A percentile compares a stretch with the other conserved stretches of the same genome.
phyloP scores from a whole-genome alignment of 768 basidiomycete species.

The Boletus vinaceobasis region DNA sequence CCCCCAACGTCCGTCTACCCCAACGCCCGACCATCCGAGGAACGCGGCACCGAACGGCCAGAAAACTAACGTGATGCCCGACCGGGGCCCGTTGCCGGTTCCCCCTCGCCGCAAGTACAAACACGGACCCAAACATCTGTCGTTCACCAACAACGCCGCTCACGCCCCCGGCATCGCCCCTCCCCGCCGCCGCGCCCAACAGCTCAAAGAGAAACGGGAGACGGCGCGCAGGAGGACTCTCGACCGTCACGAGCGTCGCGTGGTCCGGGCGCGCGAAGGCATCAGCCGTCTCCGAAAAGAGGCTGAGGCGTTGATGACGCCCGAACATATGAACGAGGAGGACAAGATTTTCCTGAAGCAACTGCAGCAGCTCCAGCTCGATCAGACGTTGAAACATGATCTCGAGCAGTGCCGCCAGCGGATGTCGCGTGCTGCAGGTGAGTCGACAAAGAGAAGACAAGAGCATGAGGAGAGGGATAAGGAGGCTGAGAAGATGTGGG shows the following conservation, averaged over 20 bases:
- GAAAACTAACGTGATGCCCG: neutral
- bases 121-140: constrained; percentile 16
- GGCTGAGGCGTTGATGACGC: constrained; percentile 19
- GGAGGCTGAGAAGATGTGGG: constrained; percentile 16
- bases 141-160: constrained; percentile 1
- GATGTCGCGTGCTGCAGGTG: constrained; percentile 21
- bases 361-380: constrained; percentile 11
- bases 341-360: constrained; percentile 28
- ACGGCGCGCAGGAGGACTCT: neutral
- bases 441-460: constrained; percentile 7
- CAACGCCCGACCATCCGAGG: neutral
- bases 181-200: constrained; percentile 1
- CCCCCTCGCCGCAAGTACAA: constrained; percentile 9
- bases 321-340: constrained; percentile 11
- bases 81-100: neutral
- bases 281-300: constrained; percentile 7
- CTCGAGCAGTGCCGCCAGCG: constrained; percentile 23
- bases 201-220: constrained; percentile 10
- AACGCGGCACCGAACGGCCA: neutral
- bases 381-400: constrained; percentile 9
- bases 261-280: neutral
- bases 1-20: neutral
- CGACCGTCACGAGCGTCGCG: constrained; percentile 3
- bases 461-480: constrained; percentile 21
- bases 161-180: neutral